Evolutionary conservation across 495 filamentous ascomycete genomes (phyloP), one percentile per base, ranked within the genome.

Genomic region (Saxispiralis lemnorum): DNA sequence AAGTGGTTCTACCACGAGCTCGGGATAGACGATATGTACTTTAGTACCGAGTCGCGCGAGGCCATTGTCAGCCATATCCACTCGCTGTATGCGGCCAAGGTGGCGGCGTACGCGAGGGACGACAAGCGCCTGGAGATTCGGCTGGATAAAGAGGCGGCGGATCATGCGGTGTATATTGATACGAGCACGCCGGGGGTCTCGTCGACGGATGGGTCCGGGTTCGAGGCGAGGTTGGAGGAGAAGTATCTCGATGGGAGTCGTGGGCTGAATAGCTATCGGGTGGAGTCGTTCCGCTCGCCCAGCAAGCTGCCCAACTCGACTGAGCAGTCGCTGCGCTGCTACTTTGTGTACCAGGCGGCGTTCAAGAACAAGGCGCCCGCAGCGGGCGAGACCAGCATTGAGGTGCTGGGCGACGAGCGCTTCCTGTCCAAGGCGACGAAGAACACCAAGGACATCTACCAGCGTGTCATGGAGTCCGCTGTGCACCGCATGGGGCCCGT

Each of bases 1-100:
- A 70, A 71, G 14, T 96, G 89, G 92, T 97, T 97, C 69, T 97
- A 97, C 66, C 81, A 89, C 52, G 80, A 86, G 59, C 72, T 97
- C 12, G 92, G 89, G 41, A 97, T 97, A 55, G 89, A 97, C 61
- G 89, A 97, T 63, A 87, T 93, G 66, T 97, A 97, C 65, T 97
- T 97, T 68, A 81, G 93, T 59, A 83, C 84, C 31, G 89, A 97
- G 65, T 72, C 72, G 2, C 79, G 77, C 18, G 81, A 86, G 34
- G 83, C 81, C 51, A 88, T 97, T 49, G 80, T 84, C 46, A 93
- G 80, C 55, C 81, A 94, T 57, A 84, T 97, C 49, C 87, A 86
- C 39, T 95, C 88, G 12, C 72, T 97, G 24, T 97, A 96, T 57
- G 92, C 92, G 16, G 89, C 87, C 59, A 97, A 97, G 66, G 76